A percentile compares a stretch with the other conserved stretches of the same genome.
phyloP scores from a whole-genome alignment of 2,329 filamentous ascomycete species.

The Fusarium nisikadoi region DNA sequence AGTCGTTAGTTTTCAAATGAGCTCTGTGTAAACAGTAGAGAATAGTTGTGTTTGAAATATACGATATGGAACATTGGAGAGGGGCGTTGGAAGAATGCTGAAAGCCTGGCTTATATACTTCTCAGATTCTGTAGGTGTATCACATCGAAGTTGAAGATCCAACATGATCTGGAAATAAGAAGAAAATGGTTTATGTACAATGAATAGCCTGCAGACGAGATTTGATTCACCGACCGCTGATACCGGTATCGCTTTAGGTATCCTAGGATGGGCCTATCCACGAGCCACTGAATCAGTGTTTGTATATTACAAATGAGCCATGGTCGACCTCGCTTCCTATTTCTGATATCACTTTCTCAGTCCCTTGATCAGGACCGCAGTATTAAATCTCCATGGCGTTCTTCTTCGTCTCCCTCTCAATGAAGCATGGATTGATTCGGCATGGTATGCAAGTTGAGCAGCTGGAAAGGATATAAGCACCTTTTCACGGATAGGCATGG shows the following conservation, averaged over 20 bases:
- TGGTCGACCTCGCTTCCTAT: no score
- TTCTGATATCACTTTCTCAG: accelerated
- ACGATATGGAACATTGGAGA: no score
- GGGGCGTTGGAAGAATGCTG: no score
- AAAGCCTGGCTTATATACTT: neutral
- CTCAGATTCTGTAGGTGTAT: neutral
- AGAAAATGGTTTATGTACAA: neutral
- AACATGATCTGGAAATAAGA: neutral
- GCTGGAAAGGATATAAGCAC: accelerated
- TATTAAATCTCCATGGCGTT: neutral
- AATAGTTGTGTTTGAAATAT: neutral
- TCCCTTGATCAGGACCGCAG: accelerated
- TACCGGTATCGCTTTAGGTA: neutral
- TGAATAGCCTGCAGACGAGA: neutral
- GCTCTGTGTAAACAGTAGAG: accelerated
- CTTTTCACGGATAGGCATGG: no score
- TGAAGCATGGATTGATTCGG: neutral
- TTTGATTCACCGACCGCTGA: no score
- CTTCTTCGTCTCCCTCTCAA: neutral
- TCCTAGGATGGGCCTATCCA: accelerated
- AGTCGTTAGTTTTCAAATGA: accelerated
- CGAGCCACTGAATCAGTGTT: neutral
- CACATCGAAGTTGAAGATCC: no score
- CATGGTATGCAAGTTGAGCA: accelerated
- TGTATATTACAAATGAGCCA: no score